Base-by-base conservation (phyloP, 2,329 filamentous ascomycete species). In the Arthrobotrys sphaeroides region DNA sequence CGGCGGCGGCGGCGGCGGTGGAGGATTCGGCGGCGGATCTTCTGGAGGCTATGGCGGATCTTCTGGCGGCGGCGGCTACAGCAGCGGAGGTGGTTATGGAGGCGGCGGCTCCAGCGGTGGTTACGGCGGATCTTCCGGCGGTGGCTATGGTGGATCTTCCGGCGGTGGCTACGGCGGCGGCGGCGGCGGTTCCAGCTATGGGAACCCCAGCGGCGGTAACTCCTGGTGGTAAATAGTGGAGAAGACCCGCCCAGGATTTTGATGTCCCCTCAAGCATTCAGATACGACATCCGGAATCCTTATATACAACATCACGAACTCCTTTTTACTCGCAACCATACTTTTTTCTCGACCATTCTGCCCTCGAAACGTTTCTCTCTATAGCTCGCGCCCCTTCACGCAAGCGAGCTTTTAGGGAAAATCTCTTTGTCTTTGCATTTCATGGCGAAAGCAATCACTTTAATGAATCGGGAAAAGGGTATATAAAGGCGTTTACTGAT, bases 151-250 rank as follows among this genome's bases (percentile, higher is more conserved):
- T 73, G 82, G 82, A 67, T 81, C 83, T 69, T 81, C 82, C 49
- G 82, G 84, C 43, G 84, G 85, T 47, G 84, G 88, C 76, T 83
- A 42, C 22, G 42, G 38, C 16, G 83, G 83, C 78, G 82, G 42
- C 12, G 59, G 57, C 20, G 57, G 57, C 18, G 51, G 53, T 45
- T 47, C 53, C 62, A 57, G 88, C 83, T 91, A 91, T 83, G 90
- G 90, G 83, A 90, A 91, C 84, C 90, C 90, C 79, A 86, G 87
- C 78, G 87, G 87, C 78, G 85, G 89, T 82, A 89, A 86, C 77
- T 90, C 88, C 79, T 92, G 90, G 90, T 92, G 86, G 86, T 88
- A 88, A 80, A 81, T 77, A n/a, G n/a, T 69, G 49, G 28, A 38
- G 49, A 57, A 49, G 49, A 31, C 53, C 43, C 55, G 73, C 73